Conservation (phyloP, 495 filamentous ascomycete species). For the Usnea hakonensis region DNA sequence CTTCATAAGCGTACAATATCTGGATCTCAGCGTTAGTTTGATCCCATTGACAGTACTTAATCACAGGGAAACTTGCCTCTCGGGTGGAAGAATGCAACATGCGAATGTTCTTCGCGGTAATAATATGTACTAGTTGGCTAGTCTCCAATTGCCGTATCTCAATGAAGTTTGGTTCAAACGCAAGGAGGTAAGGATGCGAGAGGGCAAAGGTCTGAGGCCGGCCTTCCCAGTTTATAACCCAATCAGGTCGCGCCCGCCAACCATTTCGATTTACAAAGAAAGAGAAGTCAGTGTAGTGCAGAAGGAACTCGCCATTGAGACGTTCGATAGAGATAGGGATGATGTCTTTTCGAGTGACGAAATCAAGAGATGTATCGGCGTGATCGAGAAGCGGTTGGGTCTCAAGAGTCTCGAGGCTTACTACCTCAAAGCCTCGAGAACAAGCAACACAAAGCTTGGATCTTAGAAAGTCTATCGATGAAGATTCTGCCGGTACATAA, state of each 20-base stretch:
- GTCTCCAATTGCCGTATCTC: slow-evolving; percentile 94
- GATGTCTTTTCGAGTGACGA: slow-evolving; percentile 86
- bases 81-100: slow-evolving; percentile 95
- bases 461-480: slow-evolving; percentile 93
- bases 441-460: slow-evolving; percentile 96
- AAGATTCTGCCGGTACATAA: slow-evolving; percentile 94
- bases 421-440: slow-evolving; percentile 91
- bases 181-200: slow-evolving; percentile 90
- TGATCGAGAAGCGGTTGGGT: slow-evolving; percentile 96
- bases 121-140: slow-evolving; percentile 80
- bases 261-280: slow-evolving; percentile 99
- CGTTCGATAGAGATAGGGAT: slow-evolving; percentile 98
- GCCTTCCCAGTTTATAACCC: slow-evolving; percentile 97
- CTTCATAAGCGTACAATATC: slow-evolving; percentile 96
- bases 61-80: slow-evolving; percentile 58
- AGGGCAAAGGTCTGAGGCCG: slow-evolving; percentile 84
- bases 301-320: slow-evolving; percentile 89
- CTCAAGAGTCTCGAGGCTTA: slow-evolving; percentile 92
- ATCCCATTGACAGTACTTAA: neutral
- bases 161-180: slow-evolving; percentile 98
- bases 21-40: slow-evolving; percentile 32
- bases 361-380: slow-evolving; percentile 95
- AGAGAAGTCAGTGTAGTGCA: slow-evolving; percentile 96
- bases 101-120: slow-evolving; percentile 89
- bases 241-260: slow-evolving; percentile 91